phyloP scores from a whole-genome alignment of 2,329 filamentous ascomycete genomes.

The Elsinoe batatas region DNA sequence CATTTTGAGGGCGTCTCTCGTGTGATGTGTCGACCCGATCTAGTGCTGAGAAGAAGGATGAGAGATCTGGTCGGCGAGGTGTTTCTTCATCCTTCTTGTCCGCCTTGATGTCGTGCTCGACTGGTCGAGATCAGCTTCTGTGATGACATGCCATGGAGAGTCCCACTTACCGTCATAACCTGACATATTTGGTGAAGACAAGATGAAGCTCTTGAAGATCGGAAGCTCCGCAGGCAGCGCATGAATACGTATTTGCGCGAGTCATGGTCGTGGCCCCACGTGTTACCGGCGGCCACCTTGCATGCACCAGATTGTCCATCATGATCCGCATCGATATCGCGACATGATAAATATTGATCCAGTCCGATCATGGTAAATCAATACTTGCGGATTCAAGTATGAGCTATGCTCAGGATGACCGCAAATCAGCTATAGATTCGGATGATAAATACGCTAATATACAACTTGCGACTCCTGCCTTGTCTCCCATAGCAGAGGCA shows the following conservation, averaged over 20 bases:
- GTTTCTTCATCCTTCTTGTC: constrained; percentile 25
- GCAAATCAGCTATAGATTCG: not conserved
- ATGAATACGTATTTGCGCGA: constrained; percentile 6
- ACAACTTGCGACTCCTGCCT: constrained; percentile 23
- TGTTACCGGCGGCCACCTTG: constrained; percentile 10
- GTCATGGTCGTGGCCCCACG: not conserved
- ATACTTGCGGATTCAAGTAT: not conserved
- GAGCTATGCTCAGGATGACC: not conserved
- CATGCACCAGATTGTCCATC: constrained; percentile 1
- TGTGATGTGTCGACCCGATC: constrained; percentile 48
- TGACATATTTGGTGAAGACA: constrained; percentile 28
- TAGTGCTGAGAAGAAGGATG: constrained; percentile 54
- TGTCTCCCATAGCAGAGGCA: constrained; percentile 24
- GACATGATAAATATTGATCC: not conserved
- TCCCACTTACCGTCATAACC: constrained; percentile 42
- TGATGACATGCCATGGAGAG: no score
- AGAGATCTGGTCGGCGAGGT: constrained; percentile 52
- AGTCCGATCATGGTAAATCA: not conserved
- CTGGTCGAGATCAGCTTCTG: constrained; percentile 24
- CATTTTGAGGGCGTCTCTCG: constrained; percentile 39
- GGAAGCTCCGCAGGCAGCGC: not conserved
- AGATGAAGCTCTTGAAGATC: not conserved
- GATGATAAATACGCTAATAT: constrained; percentile 4
- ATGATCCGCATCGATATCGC: not conserved
- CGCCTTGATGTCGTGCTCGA: constrained; percentile 40